A percentile compares a stretch with the other conserved stretches of the same genome.
Evolutionary conservation across 2,329 filamentous ascomycete genomes (phyloP).

Genomic region (Botryotinia calthae): DNA sequence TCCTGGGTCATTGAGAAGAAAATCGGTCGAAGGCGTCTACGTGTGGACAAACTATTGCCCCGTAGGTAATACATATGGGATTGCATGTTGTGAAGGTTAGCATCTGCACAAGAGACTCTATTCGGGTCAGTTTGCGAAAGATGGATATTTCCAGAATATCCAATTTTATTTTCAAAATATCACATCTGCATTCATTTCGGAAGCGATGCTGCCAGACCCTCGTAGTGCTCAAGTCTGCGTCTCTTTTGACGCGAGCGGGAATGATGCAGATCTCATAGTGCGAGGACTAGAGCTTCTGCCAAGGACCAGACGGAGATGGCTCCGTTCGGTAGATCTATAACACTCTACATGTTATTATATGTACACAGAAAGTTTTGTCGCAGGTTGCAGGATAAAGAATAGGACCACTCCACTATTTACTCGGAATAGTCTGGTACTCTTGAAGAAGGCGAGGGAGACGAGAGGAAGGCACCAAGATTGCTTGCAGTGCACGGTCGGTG

Average conservation of each 20-base stretch:
- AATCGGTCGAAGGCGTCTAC: background rate
- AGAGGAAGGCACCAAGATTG: background rate
- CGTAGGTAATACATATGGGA: background rate
- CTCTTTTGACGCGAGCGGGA: conserved; percentile 4
- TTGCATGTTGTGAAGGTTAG: conserved; percentile 1
- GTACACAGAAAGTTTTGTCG: conserved; percentile 1
- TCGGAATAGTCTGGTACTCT: background rate
- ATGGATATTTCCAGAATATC: background rate
- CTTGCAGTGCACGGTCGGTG: conserved; percentile 10
- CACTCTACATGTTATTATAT: background rate
- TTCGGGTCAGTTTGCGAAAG: background rate
- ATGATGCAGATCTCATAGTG: conserved; percentile 14
- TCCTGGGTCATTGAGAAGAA: background rate
- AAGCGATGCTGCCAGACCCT: background rate
- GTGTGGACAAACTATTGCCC: conserved; percentile 7
- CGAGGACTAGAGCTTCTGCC: conserved; percentile 13
- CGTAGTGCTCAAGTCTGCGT: background rate
- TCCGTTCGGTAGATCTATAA: background rate
- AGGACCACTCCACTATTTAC: conserved; percentile 7
- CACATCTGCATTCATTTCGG: background rate
- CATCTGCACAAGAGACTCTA: conserved; percentile 5
- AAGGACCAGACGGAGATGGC: background rate
- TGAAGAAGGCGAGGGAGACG: background rate
- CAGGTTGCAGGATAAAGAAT: background rate
- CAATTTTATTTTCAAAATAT: background rate